Evolutionary conservation across 2,329 filamentous ascomycete genomes (phyloP), one percentile per base, ranked within the genome.

Genomic region (Xylaria arbuscula): DNA sequence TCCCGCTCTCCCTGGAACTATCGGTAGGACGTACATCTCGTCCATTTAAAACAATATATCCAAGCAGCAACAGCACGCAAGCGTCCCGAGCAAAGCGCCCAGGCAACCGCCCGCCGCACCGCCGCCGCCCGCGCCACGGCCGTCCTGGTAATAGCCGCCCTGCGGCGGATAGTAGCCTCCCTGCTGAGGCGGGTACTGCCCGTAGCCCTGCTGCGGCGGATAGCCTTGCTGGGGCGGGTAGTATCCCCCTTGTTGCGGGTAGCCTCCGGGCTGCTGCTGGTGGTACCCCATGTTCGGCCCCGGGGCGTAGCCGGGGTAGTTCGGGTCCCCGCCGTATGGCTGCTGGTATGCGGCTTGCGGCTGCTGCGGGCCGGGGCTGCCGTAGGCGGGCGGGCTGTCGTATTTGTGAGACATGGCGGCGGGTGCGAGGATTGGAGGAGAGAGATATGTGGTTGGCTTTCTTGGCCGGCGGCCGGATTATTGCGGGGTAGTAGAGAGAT

Each of bases 31-130:
- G n/a, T n/a, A n/a, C 15, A 6, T 15, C 24, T 15, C 53, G 19
- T 0, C 15, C 1, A 15, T 50, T 75, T 84, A 89, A 74, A 87
- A 88, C n/a, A 88, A 75, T 24, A 80, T 72, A 71, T 89, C 87
- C 74, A 89, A 76, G 75, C 87, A 89, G 78, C 87, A 89, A 76
- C 87, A 89, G 76, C 86, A 88, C 1, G 87, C 87, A 68, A 87
- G 75, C 70, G 81, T 81, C 17, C 84, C 86, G 17, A 87, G 72
- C 62, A 87, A 75, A 50, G 83, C 84, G 40, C 82, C 82, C 50
- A 86, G 72, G 62, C 79, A 80, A 15, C 80, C 77, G 69, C 78
- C 67, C 17, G 36, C 36, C 9, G 36, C 36, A 40, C 36, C 36
- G 13, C 54, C 58, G 15, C 65, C 60, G 51, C 28, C 40, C 1